Conservation (phyloP, 2,329 filamentous ascomycete genomes). For the Cytospora piceicola region DNA sequence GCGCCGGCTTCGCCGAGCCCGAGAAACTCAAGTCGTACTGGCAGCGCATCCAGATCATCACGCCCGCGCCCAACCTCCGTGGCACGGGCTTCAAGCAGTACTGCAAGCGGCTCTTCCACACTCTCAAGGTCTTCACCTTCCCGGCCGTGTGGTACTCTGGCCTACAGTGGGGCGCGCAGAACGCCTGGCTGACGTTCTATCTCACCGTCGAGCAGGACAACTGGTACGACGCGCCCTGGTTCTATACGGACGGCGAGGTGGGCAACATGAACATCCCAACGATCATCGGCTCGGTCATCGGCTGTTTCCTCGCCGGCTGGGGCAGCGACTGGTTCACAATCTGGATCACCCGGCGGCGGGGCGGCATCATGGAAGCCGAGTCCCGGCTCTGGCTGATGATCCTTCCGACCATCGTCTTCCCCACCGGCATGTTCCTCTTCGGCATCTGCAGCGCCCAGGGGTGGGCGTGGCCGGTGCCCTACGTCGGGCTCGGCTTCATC, state of each 20-base stretch:
- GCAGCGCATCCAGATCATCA: slow-evolving; percentile 59
- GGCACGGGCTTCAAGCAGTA: slow-evolving; percentile 60
- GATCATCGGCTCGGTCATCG: slow-evolving; percentile 35
- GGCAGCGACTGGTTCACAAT: slow-evolving; percentile 41
- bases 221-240: slow-evolving; percentile 41
- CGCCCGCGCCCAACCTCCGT: slow-evolving; percentile 56
- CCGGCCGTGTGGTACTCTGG: slow-evolving; percentile 47
- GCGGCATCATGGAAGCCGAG: slow-evolving; percentile 40
- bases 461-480: slow-evolving; percentile 48
- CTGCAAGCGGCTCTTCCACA: slow-evolving; percentile 55
- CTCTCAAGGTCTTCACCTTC: slow-evolving; percentile 47
- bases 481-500: slow-evolving; percentile 53
- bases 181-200: slow-evolving; percentile 61
- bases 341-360: slow-evolving; percentile 37
- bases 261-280: slow-evolving; percentile 38
- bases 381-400: slow-evolving; percentile 39
- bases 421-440: slow-evolving; percentile 51
- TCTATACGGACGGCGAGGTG: slow-evolving; percentile 39
- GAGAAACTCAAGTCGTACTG: slow-evolving; percentile 52
- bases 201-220: slow-evolving; percentile 57
- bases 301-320: slow-evolving; percentile 37
- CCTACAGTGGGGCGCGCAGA: slow-evolving; percentile 49
- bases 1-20: slow-evolving; percentile 33
- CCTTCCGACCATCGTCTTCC: slow-evolving; percentile 46
- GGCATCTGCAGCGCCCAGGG: slow-evolving; percentile 53